Evolutionary conservation across 225 moss, liverwort and hornwort species (phyloP), one percentile per base, ranked within the genome.

Genomic region (Bryoerythrophyllum caledonicum): DNA sequence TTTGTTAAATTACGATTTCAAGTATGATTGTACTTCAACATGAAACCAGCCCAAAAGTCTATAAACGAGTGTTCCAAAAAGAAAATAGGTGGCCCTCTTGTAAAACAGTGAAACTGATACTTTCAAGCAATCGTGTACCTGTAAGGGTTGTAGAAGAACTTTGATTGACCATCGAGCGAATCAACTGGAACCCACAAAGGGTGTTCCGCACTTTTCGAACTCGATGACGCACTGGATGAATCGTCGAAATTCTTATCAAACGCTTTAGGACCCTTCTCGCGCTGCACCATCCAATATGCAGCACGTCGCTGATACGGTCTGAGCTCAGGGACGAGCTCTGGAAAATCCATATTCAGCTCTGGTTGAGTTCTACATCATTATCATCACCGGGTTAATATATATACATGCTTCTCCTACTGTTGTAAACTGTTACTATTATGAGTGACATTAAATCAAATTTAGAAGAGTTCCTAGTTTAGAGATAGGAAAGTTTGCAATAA

Each of bases 281-380:
- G 94, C 79, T 93, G 91, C 63, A 97, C 90, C 97, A 97, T 97
- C 97, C 97, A 97, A 83, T 82, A 89, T 79, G 89, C 91, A 43
- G 97, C 97, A 79, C 90, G 90, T 74, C 91, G 91, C 73, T 97
- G 97, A 79, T 97, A 97, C 60, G 94, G 94, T 82, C 94, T 90
- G 19, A 97, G 89, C 70, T 83, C 86, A 67, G 94, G 90, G 76
- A 90, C 66, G 62, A 97, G 91, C 86, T 94, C 90, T 32, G 94
- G 93, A 70, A 91, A 93, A 27, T 75, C 81, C 88, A 94, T 80
- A 51, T 80, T 69, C 69, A 86, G 76, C 78, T 82, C 86, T 67
- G 88, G 85, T 81, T 90, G 89, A 54, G 82, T 80, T 76, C 96
- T 97, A 89, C 69, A 78, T 68, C 41, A 44, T 24, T 70, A 72